Conservation (phyloP, 805 yeast genomes). For the Metschnikowia proteae region DNA sequence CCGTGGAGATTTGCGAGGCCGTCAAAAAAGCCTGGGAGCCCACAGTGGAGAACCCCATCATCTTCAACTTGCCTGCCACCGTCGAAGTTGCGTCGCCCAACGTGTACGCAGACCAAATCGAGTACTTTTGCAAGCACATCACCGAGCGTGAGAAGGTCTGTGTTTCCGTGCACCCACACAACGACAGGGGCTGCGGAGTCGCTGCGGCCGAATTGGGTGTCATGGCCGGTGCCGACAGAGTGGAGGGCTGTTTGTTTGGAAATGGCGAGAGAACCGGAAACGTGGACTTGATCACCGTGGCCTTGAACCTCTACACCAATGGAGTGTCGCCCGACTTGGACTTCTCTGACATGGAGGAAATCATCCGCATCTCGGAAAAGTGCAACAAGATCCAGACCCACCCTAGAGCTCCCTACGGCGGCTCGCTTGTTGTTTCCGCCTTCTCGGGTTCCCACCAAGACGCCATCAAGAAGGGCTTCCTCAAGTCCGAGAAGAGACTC, state of each 20-base stretch:
- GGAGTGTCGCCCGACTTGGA: slow-evolving; percentile 72
- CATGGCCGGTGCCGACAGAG: slow-evolving; percentile 82
- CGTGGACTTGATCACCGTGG: slow-evolving; percentile 73
- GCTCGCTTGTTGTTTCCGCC: slow-evolving; percentile 74
- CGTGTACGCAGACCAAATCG: slow-evolving; percentile 77
- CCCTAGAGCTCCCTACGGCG: slow-evolving; percentile 78
- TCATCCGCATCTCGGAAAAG: slow-evolving; percentile 67
- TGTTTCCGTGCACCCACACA: slow-evolving; percentile 71
- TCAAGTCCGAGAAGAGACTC: slow-evolving; percentile 48
- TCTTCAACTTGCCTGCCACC: slow-evolving; percentile 77
- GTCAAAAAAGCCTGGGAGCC: slow-evolving; percentile 80
- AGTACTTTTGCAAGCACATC: slow-evolving; percentile 65
- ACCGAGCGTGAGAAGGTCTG: slow-evolving; percentile 67
- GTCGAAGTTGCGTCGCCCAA: slow-evolving; percentile 76
- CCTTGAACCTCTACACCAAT: slow-evolving; percentile 72
- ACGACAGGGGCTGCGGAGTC: slow-evolving; percentile 81
- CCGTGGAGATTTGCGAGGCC: slow-evolving; percentile 74
- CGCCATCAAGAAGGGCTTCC: slow-evolving; percentile 66
- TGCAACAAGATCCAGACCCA: slow-evolving; percentile 74
- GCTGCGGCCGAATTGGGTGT: slow-evolving; percentile 77
- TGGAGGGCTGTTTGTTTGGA: slow-evolving; percentile 79
- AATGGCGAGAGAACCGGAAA: slow-evolving; percentile 86
- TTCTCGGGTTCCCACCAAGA: slow-evolving; percentile 74
- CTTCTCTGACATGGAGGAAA: slow-evolving; percentile 61
- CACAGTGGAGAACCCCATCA: slow-evolving; percentile 66